Base-by-base conservation (phyloP, 2,329 filamentous ascomycete species). In the Neofusicoccum ribis region DNA sequence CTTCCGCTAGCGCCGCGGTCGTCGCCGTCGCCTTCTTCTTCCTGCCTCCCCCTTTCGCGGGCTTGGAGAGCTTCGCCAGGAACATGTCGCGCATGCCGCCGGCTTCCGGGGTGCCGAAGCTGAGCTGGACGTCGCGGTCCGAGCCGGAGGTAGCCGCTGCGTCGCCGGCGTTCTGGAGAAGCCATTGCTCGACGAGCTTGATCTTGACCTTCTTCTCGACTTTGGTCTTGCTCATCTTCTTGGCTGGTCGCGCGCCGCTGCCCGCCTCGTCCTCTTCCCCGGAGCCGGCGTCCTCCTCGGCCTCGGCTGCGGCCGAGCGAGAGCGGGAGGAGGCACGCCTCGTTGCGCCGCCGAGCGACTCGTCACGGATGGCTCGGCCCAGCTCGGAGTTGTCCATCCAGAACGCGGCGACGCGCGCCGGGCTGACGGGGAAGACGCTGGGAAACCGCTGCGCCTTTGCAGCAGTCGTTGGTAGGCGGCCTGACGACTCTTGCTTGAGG, bases 121-220 rank as follows among this genome's bases (percentile, higher is more conserved):
- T 14, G 41, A 65, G 51, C 31, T 51, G 14, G 14, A 65, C 63
- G 34, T 59, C 52, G 41, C 43, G 17, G 34, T 52, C 60, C 37
- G 17, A 17, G 6, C 4, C 17, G 9, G 49, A 23, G 14, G 17
- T 36, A 4, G 23, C 9, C 8, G n/a, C 9, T 2, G 23, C 20
- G 3, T 17, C 17, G 11, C 12, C 14, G 5, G 46, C 36, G 36
- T 50, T 63, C 15, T 36, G 44, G 15, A 59, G 64, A 31, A 56
- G 56, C 63, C 50, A 60, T 36, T 65, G 63, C 54, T 58, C 63
- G 7, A 91, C 82, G 17, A 91, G 72, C 52, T 85, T 82, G 63
- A 92, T 88, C 74, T 92, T 92, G 17, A 82, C 79, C 56, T 81
- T 83, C 76, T 89, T 89, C 67, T 81, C 76, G 52, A 72, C 71